These are phyloP conservation scores for Trypanosoma rangeli DNA, from an alignment of 208 protist species.

Conservation along the genomic window DNA sequence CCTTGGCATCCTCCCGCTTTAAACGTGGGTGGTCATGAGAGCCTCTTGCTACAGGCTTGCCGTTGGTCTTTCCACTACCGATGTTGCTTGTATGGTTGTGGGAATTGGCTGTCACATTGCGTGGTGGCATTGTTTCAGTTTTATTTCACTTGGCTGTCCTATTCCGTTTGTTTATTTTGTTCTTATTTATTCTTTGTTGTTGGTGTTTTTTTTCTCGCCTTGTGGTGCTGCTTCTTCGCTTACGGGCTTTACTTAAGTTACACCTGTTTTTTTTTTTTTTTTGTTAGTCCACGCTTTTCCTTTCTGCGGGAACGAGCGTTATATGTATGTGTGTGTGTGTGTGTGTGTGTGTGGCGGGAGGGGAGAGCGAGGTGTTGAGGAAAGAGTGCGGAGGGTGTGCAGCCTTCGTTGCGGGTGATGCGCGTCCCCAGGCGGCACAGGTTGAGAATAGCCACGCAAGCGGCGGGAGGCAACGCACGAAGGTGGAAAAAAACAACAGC, in stretches of 20 bases:
- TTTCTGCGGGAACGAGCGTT: background rate
- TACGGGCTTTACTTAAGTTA: conserved; percentile 7
- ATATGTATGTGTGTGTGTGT: background rate
- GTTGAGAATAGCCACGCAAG: background rate
- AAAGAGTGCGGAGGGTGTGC: background rate
- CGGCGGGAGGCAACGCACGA: conserved; percentile 10
- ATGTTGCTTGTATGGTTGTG: conserved; percentile 24
- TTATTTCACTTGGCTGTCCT: conserved; percentile 9
- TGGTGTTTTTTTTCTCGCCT: conserved; percentile 16
- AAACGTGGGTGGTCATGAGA: conserved; percentile 2
- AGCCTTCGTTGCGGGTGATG: background rate
- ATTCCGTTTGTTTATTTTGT: conserved; percentile 20
- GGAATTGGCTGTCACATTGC: conserved; percentile 16
- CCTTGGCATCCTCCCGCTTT: conserved; percentile 27
- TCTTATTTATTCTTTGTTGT: conserved; percentile 16
- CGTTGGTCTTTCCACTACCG: background rate
- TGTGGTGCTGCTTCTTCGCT: background rate
- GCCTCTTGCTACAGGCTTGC: conserved; percentile 5
- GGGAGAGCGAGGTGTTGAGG: background rate
- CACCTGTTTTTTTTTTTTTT: conserved; percentile 14
- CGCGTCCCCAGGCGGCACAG: background rate
- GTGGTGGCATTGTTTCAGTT: conserved; percentile 19
- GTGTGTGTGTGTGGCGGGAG: background rate
- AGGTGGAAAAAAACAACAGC: background rate
- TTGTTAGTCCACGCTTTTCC: conserved; percentile 2